Base-by-base conservation (phyloP, 2,329 filamentous ascomycete genomes). In the Trichocomaceae sp. region DNA sequence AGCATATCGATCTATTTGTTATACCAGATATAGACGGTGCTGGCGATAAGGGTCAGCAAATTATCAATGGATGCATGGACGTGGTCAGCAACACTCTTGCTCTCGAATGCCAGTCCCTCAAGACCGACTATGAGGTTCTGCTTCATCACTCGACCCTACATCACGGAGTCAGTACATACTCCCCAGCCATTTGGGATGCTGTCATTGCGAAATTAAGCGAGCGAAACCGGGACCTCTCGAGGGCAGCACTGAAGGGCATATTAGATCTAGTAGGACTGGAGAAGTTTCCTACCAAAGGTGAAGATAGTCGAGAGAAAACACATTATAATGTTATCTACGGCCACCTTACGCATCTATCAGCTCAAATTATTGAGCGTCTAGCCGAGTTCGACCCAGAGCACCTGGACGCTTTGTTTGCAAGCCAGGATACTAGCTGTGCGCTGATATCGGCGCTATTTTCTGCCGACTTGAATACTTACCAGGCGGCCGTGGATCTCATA, bases 391-490 rank as follows among this genome's bases (percentile, higher is more conserved):
- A 82, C 19, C 77, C 83, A 0, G 73, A 79, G 3, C 83, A 92
- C 56, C 76, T 97, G 41, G 80, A 84, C 55, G 75, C 80, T 22
- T 73, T 97, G 10, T 89, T 88, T 63, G 77, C 81, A 51, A 83
- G 86, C 55, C 79, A 82, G 19, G 75, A 83, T 42, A 85, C 85
- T 6, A 86, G 88, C 57, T 83, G 85, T 60, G 83, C 88, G 37
- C 79, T 96, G 42, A 83, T 96, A 46, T 85, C 86, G 4, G 80
- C 89, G 17, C 82, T 96, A 6, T 84, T 96, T 54, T 90, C 90
- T 44, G 88, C 89, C 15, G 86, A 95, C 61, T 77, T 87, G 54
- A 80, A 84, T 56, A 85, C 93, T 33, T 90, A 89, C 58, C 86
- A 91, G 66, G 86, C 88, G 15, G 85, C 88, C 1, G 81, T 91